Evolutionary conservation across 2,329 filamentous ascomycete species (phyloP), one percentile per base, ranked within the genome.

Genomic region (Diaporthe humulicola): DNA sequence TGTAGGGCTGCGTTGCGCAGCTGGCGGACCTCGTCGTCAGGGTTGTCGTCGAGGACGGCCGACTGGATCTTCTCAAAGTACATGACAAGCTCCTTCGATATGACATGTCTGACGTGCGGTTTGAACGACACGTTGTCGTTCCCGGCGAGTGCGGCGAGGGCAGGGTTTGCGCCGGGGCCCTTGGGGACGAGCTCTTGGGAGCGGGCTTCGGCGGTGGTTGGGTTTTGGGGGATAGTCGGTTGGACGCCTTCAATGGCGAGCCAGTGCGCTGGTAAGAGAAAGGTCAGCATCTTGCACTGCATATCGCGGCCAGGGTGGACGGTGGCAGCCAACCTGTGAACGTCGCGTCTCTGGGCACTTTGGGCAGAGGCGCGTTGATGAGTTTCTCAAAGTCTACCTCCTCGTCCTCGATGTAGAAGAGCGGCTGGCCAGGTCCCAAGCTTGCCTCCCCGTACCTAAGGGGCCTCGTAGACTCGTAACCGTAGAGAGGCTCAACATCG

Each of bases 331-430:
- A 86, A 96, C 95, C 94, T 54, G 96, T 98, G 81, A 98, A 96
- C 76, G 92, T 95, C 80, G 97, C 93, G 83, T 99, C 97, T 67
- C 96, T 90, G 45, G 97, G 97, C 40, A 99, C 96, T 84, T 97
- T 98, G 36, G 97, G 97, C 78, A 99, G 85, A 6, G 97, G 95
- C 77, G 95, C 95, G 85, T 99, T 99, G 83, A 99, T 98, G 78
- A 99, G 88, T 87, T 98, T 98, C 87, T 99, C 97, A 82, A 99
- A 98, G 84, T 99, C 97, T 72, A 98, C 93, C 87, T 99, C 97
- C 82, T 99, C 97, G 82, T 99, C 97, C 81, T 99, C 97, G 50
- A 99, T 94, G 83, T 99, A 99, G 85, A 96, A 99, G 30, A 99
- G 87, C 71, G 96, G 95, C 84, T 99, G 97, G 14, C 96, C 96